These are phyloP conservation scores for Ganoderma meredithae DNA, from an alignment of 1,284 basidiomycete genomes.

Conservation along the genomic window DNA sequence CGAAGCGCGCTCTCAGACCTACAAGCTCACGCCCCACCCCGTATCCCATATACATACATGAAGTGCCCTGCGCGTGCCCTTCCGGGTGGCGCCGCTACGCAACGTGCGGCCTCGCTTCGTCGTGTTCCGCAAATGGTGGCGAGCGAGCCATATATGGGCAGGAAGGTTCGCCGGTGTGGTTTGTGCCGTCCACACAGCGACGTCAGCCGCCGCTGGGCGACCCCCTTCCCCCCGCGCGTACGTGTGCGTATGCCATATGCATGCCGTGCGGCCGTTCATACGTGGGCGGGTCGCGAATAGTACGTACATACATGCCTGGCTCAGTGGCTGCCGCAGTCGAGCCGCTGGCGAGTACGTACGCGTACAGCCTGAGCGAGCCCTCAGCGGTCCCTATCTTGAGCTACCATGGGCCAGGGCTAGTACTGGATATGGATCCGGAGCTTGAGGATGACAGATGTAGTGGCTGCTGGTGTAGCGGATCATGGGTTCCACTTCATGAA, in stretches of 20 bases:
- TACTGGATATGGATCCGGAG: not conserved
- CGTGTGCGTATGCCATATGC: not conserved
- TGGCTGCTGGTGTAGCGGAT: not conserved
- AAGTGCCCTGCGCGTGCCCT: not conserved
- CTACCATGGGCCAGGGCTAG: no score
- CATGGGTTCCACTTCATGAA: not conserved
- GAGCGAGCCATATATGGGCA: conserved; percentile 30
- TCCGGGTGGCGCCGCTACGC: conserved; percentile 7
- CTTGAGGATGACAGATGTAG: not conserved
- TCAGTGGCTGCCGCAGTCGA: not conserved
- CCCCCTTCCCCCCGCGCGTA: not conserved
- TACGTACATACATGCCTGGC: no score
- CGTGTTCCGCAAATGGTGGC: conserved; percentile 34
- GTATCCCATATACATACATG: no score
- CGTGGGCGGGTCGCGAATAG: not conserved
- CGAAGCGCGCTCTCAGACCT: not conserved
- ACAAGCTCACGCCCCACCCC: not conserved
- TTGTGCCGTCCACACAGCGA: not conserved
- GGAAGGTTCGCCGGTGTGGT: conserved; percentile 26
- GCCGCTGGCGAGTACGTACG: not conserved
- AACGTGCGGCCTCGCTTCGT: conserved; percentile 32
- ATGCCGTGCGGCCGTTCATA: not conserved
- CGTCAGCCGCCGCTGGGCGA: not conserved
- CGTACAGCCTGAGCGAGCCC: not conserved
- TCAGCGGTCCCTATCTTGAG: not conserved